phyloP scores from a whole-genome alignment of 2,329 filamentous ascomycete species.

The Cladophialophora chaetospira region DNA sequence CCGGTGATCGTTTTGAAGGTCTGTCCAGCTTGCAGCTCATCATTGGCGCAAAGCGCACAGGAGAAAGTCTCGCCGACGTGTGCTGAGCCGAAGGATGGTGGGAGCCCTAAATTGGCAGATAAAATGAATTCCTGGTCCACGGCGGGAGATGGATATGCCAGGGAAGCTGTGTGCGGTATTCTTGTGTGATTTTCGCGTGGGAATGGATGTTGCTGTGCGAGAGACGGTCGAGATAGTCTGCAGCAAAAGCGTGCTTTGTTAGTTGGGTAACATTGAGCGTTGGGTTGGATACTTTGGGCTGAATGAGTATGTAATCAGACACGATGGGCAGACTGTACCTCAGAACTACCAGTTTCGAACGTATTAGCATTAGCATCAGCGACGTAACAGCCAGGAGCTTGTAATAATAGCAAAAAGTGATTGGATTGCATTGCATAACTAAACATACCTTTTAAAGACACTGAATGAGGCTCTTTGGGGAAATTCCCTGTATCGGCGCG shows the following conservation, averaged over 20 bases:
- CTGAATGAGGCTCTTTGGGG: slow-evolving; percentile 72
- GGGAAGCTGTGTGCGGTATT: slow-evolving; percentile 64
- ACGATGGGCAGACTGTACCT: slow-evolving; percentile 49
- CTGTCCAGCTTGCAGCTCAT: slow-evolving; percentile 62
- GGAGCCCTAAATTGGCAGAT: slow-evolving; percentile 67
- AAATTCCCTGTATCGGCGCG: slow-evolving; percentile 48
- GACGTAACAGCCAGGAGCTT: slow-evolving; percentile 2
- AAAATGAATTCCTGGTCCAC: slow-evolving; percentile 57
- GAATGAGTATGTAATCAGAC: neutral
- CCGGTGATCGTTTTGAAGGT: slow-evolving; percentile 62
- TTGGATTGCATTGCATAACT: slow-evolving; percentile 12
- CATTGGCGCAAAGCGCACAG: slow-evolving; percentile 94
- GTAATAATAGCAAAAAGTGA: slow-evolving; percentile 19
- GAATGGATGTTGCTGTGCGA: slow-evolving; percentile 49
- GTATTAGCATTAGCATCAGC: slow-evolving; percentile 5
- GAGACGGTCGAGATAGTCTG: slow-evolving; percentile 73
- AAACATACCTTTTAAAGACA: slow-evolving; percentile 67
- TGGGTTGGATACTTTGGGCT: neutral
- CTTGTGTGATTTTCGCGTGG: slow-evolving; percentile 48
- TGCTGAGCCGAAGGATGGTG: slow-evolving; percentile 87
- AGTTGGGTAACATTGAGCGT: neutral
- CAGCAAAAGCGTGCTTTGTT: slow-evolving; percentile 8
- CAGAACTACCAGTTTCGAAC: slow-evolving; percentile 47
- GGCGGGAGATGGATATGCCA: slow-evolving; percentile 66
- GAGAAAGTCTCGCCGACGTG: slow-evolving; percentile 95